These are phyloP conservation scores for Wallacemonas rigidus DNA, from an alignment of 208 protist genomes.

Conservation along the genomic window DNA sequence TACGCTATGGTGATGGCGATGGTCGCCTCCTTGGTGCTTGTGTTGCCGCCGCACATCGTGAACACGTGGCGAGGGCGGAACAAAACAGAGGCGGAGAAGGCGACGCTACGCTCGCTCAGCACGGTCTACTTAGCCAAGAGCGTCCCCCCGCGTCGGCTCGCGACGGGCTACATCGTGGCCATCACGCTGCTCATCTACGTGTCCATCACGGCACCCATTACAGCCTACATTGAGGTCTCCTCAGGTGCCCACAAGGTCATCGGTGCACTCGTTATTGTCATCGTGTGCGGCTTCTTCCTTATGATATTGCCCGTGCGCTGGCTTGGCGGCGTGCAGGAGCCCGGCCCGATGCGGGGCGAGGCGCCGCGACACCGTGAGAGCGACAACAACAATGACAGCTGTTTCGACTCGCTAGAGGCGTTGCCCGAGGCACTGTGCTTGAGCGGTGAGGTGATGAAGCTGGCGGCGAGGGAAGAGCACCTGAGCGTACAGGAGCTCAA, in stretches of 20 bases:
- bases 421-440: neutral
- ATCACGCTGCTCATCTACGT: conserved; percentile 23
- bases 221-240: conserved; percentile 24
- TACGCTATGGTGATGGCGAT: conserved; percentile 19
- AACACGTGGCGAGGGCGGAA: conserved; percentile 27
- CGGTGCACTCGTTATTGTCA: conserved; percentile 19
- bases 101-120: conserved; percentile 14
- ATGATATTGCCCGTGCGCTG: conserved; percentile 25
- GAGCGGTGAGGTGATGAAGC: neutral
- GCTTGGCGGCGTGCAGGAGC: conserved; percentile 31
- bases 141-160: conserved; percentile 25
- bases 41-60: conserved; percentile 34
- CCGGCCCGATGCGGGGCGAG: neutral
- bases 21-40: conserved; percentile 20
- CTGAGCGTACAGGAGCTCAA: neutral
- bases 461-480: conserved; percentile 6
- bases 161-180: conserved; percentile 19
- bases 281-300: conserved; percentile 25
- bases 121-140: conserved; percentile 19
- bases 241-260: conserved; percentile 1
- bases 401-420: neutral
- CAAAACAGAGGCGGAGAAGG: conserved; percentile 19
- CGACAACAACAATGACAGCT: neutral
- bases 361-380: neutral
- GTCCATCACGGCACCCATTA: conserved; percentile 22